Evolutionary conservation across 306 rosid genomes (phyloP).

Genomic region (Fragaria ananassa): DNA sequence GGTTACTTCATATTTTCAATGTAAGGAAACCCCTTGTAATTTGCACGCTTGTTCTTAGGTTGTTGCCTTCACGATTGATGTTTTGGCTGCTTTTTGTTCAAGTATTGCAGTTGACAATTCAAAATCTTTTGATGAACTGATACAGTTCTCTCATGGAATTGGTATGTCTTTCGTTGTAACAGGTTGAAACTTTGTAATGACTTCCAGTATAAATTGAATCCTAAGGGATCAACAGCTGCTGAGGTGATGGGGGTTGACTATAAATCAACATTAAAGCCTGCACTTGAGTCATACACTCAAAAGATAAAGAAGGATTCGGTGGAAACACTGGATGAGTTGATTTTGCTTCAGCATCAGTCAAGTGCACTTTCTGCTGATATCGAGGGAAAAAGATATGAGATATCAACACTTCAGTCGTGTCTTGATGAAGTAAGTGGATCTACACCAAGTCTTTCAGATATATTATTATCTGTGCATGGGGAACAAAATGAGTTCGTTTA

Average conservation of each 20-base stretch:
- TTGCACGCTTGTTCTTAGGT: background rate
- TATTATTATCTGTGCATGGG: background rate
- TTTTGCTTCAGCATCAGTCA: slow-evolving; percentile 55
- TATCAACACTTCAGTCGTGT: slow-evolving; percentile 40
- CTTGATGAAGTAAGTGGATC: slow-evolving; percentile 56
- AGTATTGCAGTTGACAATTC: background rate
- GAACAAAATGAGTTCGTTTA: background rate
- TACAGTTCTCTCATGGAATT: background rate
- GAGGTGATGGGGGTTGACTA: slow-evolving; percentile 82
- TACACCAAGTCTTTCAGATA: background rate
- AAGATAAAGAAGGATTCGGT: slow-evolving; percentile 62
- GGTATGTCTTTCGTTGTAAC: slow-evolving; percentile 17
- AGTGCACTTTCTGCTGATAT: slow-evolving; percentile 50
- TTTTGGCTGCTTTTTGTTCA: background rate
- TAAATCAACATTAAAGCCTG: slow-evolving; percentile 59
- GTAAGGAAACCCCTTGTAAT: background rate
- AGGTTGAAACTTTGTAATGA: slow-evolving; percentile 72
- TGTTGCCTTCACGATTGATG: background rate
- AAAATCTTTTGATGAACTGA: background rate
- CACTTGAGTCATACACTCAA: slow-evolving; percentile 46
- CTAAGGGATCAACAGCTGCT: slow-evolving; percentile 65
- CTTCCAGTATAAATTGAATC: slow-evolving; percentile 63
- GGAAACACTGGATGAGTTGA: slow-evolving; percentile 59
- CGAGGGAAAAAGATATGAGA: slow-evolving; percentile 56
- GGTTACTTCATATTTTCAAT: background rate